Evolutionary conservation across 139 green algal species (phyloP), one percentile per base, ranked within the genome.

Genomic region (Haematococcus lacustris): DNA sequence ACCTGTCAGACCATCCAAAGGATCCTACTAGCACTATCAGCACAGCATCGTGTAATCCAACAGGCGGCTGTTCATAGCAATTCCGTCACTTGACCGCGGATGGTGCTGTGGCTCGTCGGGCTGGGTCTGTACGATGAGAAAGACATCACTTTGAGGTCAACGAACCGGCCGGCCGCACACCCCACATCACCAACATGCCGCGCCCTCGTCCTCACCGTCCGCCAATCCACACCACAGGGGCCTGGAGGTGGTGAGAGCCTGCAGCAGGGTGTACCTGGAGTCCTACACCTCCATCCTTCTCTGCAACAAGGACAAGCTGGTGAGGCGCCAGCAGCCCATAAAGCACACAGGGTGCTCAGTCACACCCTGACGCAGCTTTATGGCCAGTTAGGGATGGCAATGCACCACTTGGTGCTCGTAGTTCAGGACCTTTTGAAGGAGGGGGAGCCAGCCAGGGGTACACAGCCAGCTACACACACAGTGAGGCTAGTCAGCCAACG

Each of bases 231-330:
- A n/a, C 41, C 35, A 66, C 81, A 96, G 92, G 61, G 95, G 95
- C 7, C 71, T 99, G 35, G 92, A 97, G 39, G 91, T 88, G 0
- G 83, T 99, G 2, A 81, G 78, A 35, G 51, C 47, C 21, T 94
- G 85, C 53, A 68, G 76, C 34, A 75, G 89, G 0, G 79, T 98
- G 4, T 98, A 96, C 82, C 76, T 99, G 39, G 95, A 99, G 79
- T 87, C 89, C 0, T 99, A 99, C 86, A 99, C 95, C 1, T 98
- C 92, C 6, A 91, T 98, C 26, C 83, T 99, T 60, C 73, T 95
- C 43, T 94, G 94, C n/a, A 71, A 87, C 23, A 94, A 92, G 66
- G 71, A 83, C 21, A 88, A 88, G 51, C 75, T 98, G 80, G 93
- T 97, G 64, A 43, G 76, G 21, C 51, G 59, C 13, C 68, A 51